phyloP scores from a whole-genome alignment of 176 grass and related monocot species.

The Dendrocalamus sinicus region DNA sequence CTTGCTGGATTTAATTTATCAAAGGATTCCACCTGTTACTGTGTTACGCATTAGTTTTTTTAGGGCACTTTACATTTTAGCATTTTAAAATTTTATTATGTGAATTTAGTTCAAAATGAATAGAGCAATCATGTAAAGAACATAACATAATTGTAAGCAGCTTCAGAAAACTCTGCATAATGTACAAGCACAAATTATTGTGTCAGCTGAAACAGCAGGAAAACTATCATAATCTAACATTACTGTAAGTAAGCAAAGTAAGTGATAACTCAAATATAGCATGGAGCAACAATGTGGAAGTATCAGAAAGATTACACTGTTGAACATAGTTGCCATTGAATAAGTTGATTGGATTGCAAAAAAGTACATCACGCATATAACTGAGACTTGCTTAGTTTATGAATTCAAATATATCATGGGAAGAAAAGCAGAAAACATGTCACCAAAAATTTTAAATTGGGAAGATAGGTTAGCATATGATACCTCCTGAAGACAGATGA shows the following conservation, averaged over 20 bases:
- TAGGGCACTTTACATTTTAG: not conserved
- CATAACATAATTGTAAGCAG: slow-evolving; percentile 31
- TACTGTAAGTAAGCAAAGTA: slow-evolving; percentile 15
- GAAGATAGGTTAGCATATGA: slow-evolving; percentile 6
- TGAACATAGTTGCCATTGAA: slow-evolving; percentile 8
- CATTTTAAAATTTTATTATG: not conserved
- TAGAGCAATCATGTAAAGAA: slow-evolving; percentile 6
- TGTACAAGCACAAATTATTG: slow-evolving; percentile 9
- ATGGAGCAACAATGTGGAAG: not conserved
- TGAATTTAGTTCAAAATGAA: slow-evolving; percentile 33
- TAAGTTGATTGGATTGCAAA: not conserved
- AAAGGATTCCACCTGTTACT: not conserved
- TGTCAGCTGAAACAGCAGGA: not conserved
- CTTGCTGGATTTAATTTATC: not conserved
- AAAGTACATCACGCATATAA: slow-evolving; percentile 1
- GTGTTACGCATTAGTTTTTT: not conserved
- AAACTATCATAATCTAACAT: slow-evolving; percentile 17
- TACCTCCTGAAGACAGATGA: slow-evolving; percentile 99
- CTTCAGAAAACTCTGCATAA: slow-evolving; percentile 22
- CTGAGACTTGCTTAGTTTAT: slow-evolving; percentile 17
- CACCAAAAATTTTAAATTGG: slow-evolving; percentile 23
- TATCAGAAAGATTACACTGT: slow-evolving; percentile 1
- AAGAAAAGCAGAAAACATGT: slow-evolving; percentile 12
- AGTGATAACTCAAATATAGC: not conserved
- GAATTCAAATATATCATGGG: slow-evolving; percentile 26